Conservation (phyloP, 2,329 filamentous ascomycete genomes). For the Aspergillus eucalypticola region DNA sequence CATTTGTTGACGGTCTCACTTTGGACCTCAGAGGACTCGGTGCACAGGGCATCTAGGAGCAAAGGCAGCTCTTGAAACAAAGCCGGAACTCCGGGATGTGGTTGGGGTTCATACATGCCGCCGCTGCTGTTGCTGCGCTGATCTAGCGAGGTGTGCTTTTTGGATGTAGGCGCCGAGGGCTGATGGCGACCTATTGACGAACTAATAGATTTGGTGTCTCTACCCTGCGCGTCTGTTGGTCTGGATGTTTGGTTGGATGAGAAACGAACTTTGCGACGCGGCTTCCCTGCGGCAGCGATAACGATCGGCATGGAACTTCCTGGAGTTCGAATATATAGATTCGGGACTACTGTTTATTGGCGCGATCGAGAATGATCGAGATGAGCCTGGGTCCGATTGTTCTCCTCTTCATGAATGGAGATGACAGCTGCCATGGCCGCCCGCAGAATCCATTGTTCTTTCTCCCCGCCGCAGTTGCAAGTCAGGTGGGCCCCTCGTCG, state of each 20-base stretch:
- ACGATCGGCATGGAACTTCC: slow-evolving; percentile 32
- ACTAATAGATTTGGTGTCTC: slow-evolving; percentile 6
- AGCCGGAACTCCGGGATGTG: slow-evolving; percentile 35
- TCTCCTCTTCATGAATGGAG: slow-evolving; percentile 6
- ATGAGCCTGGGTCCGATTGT: slow-evolving; percentile 11
- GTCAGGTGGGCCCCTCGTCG: neutral
- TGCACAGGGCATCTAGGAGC: slow-evolving; percentile 66
- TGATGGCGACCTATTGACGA: slow-evolving; percentile 20
- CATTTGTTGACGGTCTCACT: slow-evolving; percentile 68
- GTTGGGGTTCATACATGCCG: slow-evolving; percentile 27
- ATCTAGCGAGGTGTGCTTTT: slow-evolving; percentile 10
- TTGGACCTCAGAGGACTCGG: slow-evolving; percentile 68
- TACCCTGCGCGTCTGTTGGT: slow-evolving; percentile 17
- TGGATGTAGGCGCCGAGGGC: slow-evolving; percentile 14
- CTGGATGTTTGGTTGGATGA: slow-evolving; percentile 27
- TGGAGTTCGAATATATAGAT: neutral
- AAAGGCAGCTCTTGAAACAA: slow-evolving; percentile 53
- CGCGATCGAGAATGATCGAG: neutral
- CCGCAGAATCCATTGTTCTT: slow-evolving; percentile 20
- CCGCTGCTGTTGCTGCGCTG: slow-evolving; percentile 6
- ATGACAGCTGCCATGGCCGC: slow-evolving; percentile 1
- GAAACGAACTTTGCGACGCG: slow-evolving; percentile 44
- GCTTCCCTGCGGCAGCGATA: slow-evolving; percentile 34
- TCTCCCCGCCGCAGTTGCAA: slow-evolving; percentile 3
- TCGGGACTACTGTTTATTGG: slow-evolving; percentile 1